These are phyloP conservation scores for Sicyos edulis DNA, from an alignment of 306 rosid genomes.

Conservation along the genomic window DNA sequence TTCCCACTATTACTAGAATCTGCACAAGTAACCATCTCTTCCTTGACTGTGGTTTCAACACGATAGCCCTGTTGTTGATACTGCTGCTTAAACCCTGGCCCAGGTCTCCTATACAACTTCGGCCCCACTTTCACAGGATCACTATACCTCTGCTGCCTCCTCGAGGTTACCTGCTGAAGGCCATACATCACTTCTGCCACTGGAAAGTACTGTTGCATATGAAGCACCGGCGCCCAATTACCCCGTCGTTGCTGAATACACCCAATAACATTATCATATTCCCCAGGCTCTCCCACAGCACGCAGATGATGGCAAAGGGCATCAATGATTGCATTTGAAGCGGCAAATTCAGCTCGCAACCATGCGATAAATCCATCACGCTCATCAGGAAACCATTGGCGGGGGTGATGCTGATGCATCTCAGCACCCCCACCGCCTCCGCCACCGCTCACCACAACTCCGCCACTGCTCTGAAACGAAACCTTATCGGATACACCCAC, in stretches of 20 bases:
- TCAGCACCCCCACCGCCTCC: constrained; percentile 42
- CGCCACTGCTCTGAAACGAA: constrained; percentile 51
- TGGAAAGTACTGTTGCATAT: constrained; percentile 93
- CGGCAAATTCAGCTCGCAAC: constrained; percentile 95
- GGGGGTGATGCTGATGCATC: constrained; percentile 52
- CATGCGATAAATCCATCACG: constrained; percentile 87
- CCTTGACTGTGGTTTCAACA: constrained; percentile 43
- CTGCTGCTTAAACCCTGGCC: constrained; percentile 46
- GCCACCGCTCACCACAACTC: constrained; percentile 24
- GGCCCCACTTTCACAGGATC: constrained; percentile 50
- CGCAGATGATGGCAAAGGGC: constrained; percentile 77
- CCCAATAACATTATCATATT: constrained; percentile 62
- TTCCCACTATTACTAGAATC: constrained; percentile 45
- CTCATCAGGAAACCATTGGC: constrained; percentile 85
- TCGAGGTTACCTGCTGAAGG: constrained; percentile 70
- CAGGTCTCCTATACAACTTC: constrained; percentile 58
- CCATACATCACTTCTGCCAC: constrained; percentile 67
- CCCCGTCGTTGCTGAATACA: constrained; percentile 70
- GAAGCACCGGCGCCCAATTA: constrained; percentile 87
- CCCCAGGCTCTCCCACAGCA: constrained; percentile 64
- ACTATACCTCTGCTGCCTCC: constrained; percentile 64
- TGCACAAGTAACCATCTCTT: constrained; percentile 40
- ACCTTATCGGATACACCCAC: constrained; percentile 66
- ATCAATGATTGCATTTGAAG: constrained; percentile 91
- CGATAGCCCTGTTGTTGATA: constrained; percentile 33